Conservation (phyloP, 73 alveolate species). For the Vitrella brassicaformis region DNA sequence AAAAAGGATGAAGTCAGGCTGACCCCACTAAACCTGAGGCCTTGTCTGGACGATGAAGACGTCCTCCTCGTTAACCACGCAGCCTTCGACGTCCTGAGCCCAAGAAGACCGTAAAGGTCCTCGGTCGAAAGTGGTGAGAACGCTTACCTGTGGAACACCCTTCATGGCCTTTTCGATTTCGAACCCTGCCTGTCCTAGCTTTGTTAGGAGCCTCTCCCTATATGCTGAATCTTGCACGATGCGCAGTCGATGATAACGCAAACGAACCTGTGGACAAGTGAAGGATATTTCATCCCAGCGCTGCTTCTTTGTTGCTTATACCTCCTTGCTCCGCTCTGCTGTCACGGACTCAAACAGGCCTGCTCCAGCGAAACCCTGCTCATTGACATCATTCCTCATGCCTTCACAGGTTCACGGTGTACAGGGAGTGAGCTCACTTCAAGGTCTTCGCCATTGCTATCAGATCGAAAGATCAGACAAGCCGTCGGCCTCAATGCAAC, state of each 20-base stretch:
- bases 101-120: not conserved
- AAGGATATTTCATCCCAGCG: not conserved
- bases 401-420: not conserved
- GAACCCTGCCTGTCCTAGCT: not conserved
- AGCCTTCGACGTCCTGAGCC: slow-evolving; percentile 24
- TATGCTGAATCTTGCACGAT: not conserved
- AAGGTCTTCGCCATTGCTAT: slow-evolving; percentile 7
- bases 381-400: slow-evolving; percentile 16
- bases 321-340: slow-evolving; percentile 3
- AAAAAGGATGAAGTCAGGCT: not conserved
- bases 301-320: slow-evolving; percentile 3
- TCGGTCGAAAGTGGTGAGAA: too few species aligned
- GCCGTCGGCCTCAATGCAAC: slow-evolving; percentile 14
- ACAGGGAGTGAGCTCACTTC: slow-evolving; percentile 2
- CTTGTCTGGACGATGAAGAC: slow-evolving; percentile 49
- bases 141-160: too few species aligned
- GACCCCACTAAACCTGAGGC: slow-evolving; percentile 39
- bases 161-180: not conserved
- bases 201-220: not conserved
- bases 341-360: slow-evolving; percentile 41
- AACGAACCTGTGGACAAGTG: not conserved
- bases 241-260: not conserved
- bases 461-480: slow-evolving; percentile 33
- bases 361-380: slow-evolving; percentile 40
- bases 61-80: slow-evolving; percentile 40